Base-by-base conservation (phyloP, 495 filamentous ascomycete species). In the Chaetomidium leptoderma region DNA sequence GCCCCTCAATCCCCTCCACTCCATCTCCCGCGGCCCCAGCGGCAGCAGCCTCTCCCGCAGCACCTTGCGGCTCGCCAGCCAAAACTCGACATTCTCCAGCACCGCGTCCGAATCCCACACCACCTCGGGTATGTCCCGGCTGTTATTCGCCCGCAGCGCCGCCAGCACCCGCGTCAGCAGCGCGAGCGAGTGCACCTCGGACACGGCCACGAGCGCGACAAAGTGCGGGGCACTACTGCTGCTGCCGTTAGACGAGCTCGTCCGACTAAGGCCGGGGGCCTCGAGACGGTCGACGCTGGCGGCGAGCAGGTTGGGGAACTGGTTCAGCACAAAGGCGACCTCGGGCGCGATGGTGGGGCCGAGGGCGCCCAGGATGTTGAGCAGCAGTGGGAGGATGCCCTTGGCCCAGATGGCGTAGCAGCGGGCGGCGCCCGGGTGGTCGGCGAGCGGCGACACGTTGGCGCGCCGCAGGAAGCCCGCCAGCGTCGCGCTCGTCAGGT, bases 321-420 rank as follows among this genome's bases (percentile, higher is more conserved):
- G 85, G 63, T 90, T 92, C 17, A 97, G 81, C 70, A 96, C 95
- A 45, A 84, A 83, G 2, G 87, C 82, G 23, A 97, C 84, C 63
- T 98, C 95, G 0, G 85, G 83, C 2, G 91, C 90, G 61, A 88
- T 80, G 3, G 89, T 82, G 1, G 84, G 76, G 21, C 90, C 88
- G 24, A 97, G 84, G 27, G 89, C 83, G 60, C 84, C 82, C 37
- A 98, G 83, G 32, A 98, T 78, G 68, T 97, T 97, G 33, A 98
- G 79, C n/a, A 92, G 84, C 11, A 98, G 71, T 0, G 93, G 92
- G 1, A 98, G 78, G 57, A 98, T 79, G 3, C 91, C 92, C 40
- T 86, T 84, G 10, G 84, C 83, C 93, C 93, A 98, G 66, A 97
- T 92, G 27, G 79, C 75, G 73, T 93, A 92, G 62, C 86, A 80